These are phyloP conservation scores for Houttuynia cordata DNA, from an alignment of 164 flowering plant species.

Conservation along the genomic window DNA sequence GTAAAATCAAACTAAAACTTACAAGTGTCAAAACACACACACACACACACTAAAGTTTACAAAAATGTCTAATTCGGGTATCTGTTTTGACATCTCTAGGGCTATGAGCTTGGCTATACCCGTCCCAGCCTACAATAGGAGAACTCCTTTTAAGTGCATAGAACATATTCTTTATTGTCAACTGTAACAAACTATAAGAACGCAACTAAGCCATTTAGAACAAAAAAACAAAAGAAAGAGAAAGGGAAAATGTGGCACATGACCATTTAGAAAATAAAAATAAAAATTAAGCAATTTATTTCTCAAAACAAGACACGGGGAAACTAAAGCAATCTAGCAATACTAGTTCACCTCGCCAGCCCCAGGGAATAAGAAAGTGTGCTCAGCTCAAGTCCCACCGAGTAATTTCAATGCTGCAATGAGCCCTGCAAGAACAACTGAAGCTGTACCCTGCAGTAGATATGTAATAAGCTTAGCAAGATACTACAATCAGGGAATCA, in stretches of 20 bases:
- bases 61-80: slow-evolving; percentile 3
- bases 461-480: too few species aligned
- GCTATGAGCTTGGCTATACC: slow-evolving; percentile 94
- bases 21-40: too few species aligned
- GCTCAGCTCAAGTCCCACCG: slow-evolving; percentile 63
- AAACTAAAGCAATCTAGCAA: too few species aligned
- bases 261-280: not conserved
- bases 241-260: not conserved
- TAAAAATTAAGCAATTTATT: too few species aligned
- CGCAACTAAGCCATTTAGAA: too few species aligned
- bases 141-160: not conserved
- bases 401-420: slow-evolving; percentile 54
- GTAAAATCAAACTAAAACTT: too few species aligned
- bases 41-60: too few species aligned
- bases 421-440: slow-evolving; percentile 88
- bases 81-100: slow-evolving; percentile 77
- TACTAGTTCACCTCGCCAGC: slow-evolving; percentile 66
- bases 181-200: too few species aligned
- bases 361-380: slow-evolving; percentile 80
- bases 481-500: not conserved
- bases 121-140: slow-evolving; percentile 68
- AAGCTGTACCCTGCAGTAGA: slow-evolving; percentile 68
- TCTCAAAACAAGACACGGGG: not conserved
- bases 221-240: not conserved
- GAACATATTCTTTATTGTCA: not conserved